These are phyloP conservation scores for Yamadazyma sp. DNA, from an alignment of 1,139 yeast species.

Conservation along the genomic window DNA sequence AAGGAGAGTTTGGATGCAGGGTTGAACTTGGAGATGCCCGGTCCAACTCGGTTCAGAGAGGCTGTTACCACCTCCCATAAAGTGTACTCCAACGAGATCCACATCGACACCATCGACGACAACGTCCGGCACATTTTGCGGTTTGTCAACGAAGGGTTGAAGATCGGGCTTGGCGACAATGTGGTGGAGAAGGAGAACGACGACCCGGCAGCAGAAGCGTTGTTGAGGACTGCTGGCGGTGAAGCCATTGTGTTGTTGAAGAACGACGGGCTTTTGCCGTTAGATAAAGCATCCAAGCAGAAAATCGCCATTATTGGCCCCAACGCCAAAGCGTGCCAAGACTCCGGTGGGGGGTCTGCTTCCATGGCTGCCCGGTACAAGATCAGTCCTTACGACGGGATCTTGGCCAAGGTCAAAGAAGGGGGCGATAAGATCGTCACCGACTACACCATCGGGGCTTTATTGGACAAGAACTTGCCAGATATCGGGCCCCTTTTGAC, in stretches of 20 bases:
- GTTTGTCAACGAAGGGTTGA: slow-evolving; percentile 43
- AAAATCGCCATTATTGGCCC: slow-evolving; percentile 40
- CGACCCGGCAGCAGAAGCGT: slow-evolving; percentile 42
- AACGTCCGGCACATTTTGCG: slow-evolving; percentile 48
- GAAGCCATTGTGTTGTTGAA: slow-evolving; percentile 55
- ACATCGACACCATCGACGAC: slow-evolving; percentile 35
- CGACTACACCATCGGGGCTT: slow-evolving; percentile 32
- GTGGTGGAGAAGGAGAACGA: slow-evolving; percentile 40
- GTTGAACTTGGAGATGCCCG: slow-evolving; percentile 66
- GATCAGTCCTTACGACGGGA: slow-evolving; percentile 35
- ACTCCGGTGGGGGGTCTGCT: slow-evolving; percentile 43
- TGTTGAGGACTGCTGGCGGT: slow-evolving; percentile 48
- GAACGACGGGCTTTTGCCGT: slow-evolving; percentile 48
- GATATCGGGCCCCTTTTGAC: slow-evolving; percentile 24
- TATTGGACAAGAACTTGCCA: slow-evolving; percentile 29
- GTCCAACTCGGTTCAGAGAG: slow-evolving; percentile 52
- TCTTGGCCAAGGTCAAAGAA: slow-evolving; percentile 24
- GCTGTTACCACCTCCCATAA: slow-evolving; percentile 36
- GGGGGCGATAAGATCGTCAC: slow-evolving; percentile 21
- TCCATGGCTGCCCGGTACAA: slow-evolving; percentile 31
- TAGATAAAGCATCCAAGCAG: slow-evolving; percentile 26
- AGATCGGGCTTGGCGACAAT: slow-evolving; percentile 43
- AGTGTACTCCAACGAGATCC: slow-evolving; percentile 31
- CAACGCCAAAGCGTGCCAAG: slow-evolving; percentile 31
- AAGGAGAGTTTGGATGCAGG: slow-evolving; percentile 53